phyloP scores from a whole-genome alignment of 2,329 filamentous ascomycete species.

The Epichloe hybrida region DNA sequence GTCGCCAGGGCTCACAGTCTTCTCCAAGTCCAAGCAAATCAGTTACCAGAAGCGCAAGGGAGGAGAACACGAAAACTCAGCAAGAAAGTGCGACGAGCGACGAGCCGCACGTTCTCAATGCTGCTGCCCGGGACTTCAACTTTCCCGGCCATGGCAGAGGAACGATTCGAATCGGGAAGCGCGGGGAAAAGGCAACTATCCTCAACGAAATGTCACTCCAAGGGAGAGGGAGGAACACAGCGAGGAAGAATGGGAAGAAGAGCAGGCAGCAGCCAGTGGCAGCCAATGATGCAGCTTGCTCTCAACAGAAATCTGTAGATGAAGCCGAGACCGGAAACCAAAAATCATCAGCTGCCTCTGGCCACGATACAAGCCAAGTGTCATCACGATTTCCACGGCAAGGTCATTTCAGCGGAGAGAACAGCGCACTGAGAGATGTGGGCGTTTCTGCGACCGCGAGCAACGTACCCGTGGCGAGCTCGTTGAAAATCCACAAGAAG shows the following conservation, averaged over 20 bases:
- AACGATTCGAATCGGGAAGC: neutral
- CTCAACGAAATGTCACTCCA: neutral
- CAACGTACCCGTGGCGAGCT: neutral
- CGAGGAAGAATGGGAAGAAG: neutral
- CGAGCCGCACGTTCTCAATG: neutral
- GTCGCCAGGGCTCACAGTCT: neutral
- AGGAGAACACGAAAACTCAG: neutral
- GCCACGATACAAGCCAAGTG: neutral
- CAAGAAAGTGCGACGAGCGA: neutral
- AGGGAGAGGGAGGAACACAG: neutral
- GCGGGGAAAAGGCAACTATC: neutral
- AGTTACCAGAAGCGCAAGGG: neutral
- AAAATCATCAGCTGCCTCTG: neutral
- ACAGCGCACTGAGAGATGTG: neutral
- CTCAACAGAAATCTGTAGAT: neutral
- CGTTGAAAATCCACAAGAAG: neutral
- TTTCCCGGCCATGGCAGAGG: constrained; percentile 1
- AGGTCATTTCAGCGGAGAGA: neutral
- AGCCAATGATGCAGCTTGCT: neutral
- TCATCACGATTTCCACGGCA: neutral
- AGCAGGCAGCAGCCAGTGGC: neutral
- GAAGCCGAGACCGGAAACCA: neutral
- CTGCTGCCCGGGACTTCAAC: neutral
- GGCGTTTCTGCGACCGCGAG: neutral
- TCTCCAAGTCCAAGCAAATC: neutral